phyloP scores from a whole-genome alignment of 345 rosid genomes.

The Linum lewisii region DNA sequence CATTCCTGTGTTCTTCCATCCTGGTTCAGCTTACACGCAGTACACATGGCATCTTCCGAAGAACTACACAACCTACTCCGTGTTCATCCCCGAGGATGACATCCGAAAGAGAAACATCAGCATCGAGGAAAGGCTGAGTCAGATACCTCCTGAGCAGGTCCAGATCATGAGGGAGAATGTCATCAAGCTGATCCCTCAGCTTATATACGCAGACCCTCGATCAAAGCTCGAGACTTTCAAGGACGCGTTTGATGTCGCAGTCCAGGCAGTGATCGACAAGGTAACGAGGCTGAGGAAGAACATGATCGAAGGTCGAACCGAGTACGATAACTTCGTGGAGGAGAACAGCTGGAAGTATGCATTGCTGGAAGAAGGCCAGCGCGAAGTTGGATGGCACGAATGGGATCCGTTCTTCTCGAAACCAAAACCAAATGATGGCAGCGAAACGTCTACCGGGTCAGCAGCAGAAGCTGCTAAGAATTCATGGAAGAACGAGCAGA shows the following conservation, averaged over 20 bases:
- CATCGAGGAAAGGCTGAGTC: constrained; percentile 61
- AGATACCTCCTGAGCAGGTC: constrained; percentile 64
- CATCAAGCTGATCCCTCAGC: constrained; percentile 54
- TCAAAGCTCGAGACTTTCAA: constrained; percentile 47
- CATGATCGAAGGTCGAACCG: constrained; percentile 55
- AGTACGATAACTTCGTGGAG: constrained; percentile 71
- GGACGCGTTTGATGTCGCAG: constrained; percentile 83
- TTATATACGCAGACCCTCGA: constrained; percentile 74
- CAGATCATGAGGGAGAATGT: constrained; percentile 67
- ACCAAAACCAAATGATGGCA: constrained; percentile 42
- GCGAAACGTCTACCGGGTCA: constrained; percentile 15
- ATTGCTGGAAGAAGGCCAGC: constrained; percentile 67
- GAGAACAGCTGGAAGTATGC: constrained; percentile 93
- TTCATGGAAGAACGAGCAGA: constrained; percentile 82
- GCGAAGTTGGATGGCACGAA: constrained; percentile 66
- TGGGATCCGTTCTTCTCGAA: constrained; percentile 97
- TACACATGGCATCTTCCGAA: constrained; percentile 91
- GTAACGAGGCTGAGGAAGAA: constrained; percentile 79
- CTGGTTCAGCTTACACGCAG: constrained; percentile 83
- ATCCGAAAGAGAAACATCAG: constrained; percentile 58
- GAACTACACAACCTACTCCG: constrained; percentile 70
- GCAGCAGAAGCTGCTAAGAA: constrained; percentile 71
- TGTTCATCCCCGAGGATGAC: constrained; percentile 77
- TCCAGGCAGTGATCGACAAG: constrained; percentile 62
- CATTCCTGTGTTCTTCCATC: constrained; percentile 87